phyloP scores from a whole-genome alignment of 2,329 filamentous ascomycete genomes.

The Fusarium sublunatum region DNA sequence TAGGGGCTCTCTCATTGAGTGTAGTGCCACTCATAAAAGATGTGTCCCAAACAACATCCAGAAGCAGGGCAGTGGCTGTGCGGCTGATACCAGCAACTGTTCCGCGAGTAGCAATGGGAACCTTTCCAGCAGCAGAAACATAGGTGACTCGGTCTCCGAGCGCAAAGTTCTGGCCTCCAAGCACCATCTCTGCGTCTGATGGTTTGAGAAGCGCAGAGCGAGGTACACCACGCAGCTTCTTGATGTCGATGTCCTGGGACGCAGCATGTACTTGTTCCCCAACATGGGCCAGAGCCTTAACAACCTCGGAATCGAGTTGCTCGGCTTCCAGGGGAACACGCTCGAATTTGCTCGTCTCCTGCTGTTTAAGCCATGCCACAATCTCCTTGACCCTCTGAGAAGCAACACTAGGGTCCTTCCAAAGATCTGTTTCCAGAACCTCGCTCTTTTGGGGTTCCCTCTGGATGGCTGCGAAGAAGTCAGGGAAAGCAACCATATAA shows the following conservation, averaged over 20 bases:
- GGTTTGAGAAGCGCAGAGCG: constrained; percentile 90
- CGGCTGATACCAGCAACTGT: constrained; percentile 96
- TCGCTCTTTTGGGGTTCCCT: constrained; percentile 87
- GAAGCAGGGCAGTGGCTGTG: constrained; percentile 81
- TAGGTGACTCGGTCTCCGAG: constrained; percentile 95
- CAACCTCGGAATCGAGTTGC: constrained; percentile 91
- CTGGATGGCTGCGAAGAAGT: constrained; percentile 92
- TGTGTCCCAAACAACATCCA: constrained; percentile 93
- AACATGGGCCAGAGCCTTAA: constrained; percentile 80
- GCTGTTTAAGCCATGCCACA: constrained; percentile 88
- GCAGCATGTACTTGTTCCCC: constrained; percentile 72
- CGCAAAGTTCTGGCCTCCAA: constrained; percentile 83
- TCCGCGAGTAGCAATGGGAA: constrained; percentile 90
- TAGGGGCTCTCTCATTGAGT: constrained; percentile 87
- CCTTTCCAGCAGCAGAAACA: constrained; percentile 90
- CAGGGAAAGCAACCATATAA: constrained; percentile 94
- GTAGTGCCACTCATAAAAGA: constrained; percentile 98
- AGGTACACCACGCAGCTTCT: constrained; percentile 83
- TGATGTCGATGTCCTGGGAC: constrained; percentile 66
- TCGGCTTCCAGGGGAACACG: constrained; percentile 96
- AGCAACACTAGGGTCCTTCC: constrained; percentile 76
- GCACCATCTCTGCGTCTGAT: constrained; percentile 92
- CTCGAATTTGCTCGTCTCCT: constrained; percentile 92
- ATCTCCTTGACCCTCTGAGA: constrained; percentile 91
- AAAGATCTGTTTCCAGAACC: constrained; percentile 87